Percentiles rank a stretch among this genome's conserved stretches.
Evolutionary conservation across 192 early-diverging fungal genomes (phyloP).

Genomic region (Mortierella claussenii): DNA sequence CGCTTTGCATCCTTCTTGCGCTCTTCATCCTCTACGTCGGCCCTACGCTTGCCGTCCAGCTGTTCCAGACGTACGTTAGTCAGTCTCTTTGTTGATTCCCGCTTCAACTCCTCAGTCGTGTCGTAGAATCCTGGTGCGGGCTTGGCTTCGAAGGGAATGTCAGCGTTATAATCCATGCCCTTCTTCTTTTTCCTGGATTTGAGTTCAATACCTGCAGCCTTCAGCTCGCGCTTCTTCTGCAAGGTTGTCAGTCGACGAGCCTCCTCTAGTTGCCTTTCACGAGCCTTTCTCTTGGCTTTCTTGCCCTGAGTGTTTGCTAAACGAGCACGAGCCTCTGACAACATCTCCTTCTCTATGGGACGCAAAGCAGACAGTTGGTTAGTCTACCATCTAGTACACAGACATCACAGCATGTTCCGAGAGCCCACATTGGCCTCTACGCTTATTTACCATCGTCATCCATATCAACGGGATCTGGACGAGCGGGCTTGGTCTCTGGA

Average conservation of each 20-base stretch:
- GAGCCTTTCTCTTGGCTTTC: conserved; percentile 98
- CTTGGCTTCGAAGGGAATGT: conserved; percentile 93
- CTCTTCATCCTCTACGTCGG: conserved; percentile 86
- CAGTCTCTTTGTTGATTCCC: conserved; percentile 70
- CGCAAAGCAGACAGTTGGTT: conserved; percentile 1
- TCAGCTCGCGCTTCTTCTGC: conserved; percentile 96
- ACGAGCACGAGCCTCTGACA: conserved; percentile 96
- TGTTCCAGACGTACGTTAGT: conserved; percentile 80
- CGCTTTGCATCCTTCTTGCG: conserved; percentile 83
- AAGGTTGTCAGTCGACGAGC: conserved; percentile 87
- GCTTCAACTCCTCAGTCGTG: conserved; percentile 84
- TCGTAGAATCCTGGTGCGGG: conserved; percentile 94
- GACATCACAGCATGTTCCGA: no score
- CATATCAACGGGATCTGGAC: conserved; percentile 99
- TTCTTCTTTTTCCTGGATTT: conserved; percentile 77
- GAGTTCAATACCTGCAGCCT: conserved; percentile 95
- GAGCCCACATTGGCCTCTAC: no score
- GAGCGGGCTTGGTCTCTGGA: conserved; percentile 95
- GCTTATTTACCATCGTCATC: conserved; percentile 88
- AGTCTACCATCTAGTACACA: no score
- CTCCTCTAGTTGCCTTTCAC: conserved; percentile 97
- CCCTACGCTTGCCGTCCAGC: conserved; percentile 86
- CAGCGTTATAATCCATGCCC: conserved; percentile 94
- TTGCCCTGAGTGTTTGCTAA: conserved; percentile 99
- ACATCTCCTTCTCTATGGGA: conserved; percentile 94